Evolutionary conservation across 108 stramenopile species (phyloP).

Genomic region (Skeletonema tropicum): DNA sequence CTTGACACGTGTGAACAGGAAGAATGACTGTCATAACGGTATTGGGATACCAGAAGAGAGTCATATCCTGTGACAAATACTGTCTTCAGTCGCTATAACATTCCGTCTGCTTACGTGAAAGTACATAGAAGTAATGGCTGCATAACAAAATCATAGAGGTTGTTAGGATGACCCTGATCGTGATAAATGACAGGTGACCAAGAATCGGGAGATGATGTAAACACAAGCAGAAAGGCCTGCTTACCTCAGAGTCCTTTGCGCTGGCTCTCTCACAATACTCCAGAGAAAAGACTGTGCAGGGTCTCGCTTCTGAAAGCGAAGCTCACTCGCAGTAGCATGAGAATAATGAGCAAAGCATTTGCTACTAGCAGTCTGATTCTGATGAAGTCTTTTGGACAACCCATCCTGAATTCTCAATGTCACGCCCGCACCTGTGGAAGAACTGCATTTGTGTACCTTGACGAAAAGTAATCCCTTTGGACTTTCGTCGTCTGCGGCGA

Average conservation of each 20-base stretch:
- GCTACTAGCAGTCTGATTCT: background rate
- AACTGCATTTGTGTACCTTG: background rate
- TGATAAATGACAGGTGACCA: background rate
- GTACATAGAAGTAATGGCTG: background rate
- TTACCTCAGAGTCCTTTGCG: background rate
- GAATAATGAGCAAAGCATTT: background rate
- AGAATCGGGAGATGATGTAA: background rate
- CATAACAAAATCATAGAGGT: background rate
- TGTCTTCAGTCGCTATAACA: background rate
- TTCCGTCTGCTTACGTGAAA: background rate
- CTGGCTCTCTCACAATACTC: background rate
- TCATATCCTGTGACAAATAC: too few species aligned
- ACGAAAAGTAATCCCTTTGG: constrained; percentile 10
- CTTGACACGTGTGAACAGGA: too few species aligned
- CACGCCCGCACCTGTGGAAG: constrained; percentile 8
- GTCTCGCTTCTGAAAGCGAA: background rate
- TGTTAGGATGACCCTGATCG: background rate
- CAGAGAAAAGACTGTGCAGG: background rate
- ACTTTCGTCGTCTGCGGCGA: background rate
- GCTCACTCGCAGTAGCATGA: background rate
- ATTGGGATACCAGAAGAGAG: too few species aligned
- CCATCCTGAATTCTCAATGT: background rate
- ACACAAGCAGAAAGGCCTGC: background rate
- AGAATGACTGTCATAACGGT: too few species aligned
- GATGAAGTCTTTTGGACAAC: background rate